These are phyloP conservation scores for Saccharum officinarum DNA, from an alignment of 176 grass and related monocot species.

Conservation along the genomic window DNA sequence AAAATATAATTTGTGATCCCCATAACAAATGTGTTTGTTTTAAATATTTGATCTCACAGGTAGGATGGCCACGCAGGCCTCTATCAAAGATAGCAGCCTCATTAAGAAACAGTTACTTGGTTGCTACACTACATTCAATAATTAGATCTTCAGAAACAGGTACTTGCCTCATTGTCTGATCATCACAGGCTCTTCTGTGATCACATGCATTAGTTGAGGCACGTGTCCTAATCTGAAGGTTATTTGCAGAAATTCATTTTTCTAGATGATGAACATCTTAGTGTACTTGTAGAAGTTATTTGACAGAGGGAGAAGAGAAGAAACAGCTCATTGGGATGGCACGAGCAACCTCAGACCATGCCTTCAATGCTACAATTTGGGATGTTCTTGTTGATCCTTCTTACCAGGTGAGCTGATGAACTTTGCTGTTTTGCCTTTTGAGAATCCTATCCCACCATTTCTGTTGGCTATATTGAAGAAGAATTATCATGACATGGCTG, in stretches of 20 bases:
- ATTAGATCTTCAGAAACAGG: slow-evolving; percentile 52
- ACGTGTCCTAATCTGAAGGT: slow-evolving; percentile 38
- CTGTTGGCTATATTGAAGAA: neutral
- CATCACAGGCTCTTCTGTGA: slow-evolving; percentile 3
- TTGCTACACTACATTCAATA: slow-evolving; percentile 84
- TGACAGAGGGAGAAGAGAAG: slow-evolving; percentile 86
- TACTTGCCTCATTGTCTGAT: slow-evolving; percentile 20
- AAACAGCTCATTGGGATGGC: slow-evolving; percentile 92
- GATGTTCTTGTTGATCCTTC: slow-evolving; percentile 98
- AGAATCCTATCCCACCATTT: neutral
- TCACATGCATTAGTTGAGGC: slow-evolving; percentile 25
- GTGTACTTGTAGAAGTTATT: slow-evolving; percentile 97
- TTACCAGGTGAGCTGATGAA: slow-evolving; percentile 60
- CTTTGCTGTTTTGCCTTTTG: neutral
- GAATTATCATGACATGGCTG: neutral
- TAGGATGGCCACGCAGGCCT: slow-evolving; percentile 97
- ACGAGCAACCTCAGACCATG: slow-evolving; percentile 97
- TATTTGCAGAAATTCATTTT: slow-evolving; percentile 65
- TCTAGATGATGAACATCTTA: slow-evolving; percentile 86
- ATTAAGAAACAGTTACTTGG: slow-evolving; percentile 95
- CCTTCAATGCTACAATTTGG: slow-evolving; percentile 99
- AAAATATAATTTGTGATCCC: slow-evolving; percentile 10
- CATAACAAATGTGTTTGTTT: slow-evolving; percentile 6
- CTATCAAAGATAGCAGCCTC: slow-evolving; percentile 86
- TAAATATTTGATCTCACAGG: slow-evolving; percentile 51